Conservation (phyloP, 106 monocot species). For the Acorus calamus region DNA sequence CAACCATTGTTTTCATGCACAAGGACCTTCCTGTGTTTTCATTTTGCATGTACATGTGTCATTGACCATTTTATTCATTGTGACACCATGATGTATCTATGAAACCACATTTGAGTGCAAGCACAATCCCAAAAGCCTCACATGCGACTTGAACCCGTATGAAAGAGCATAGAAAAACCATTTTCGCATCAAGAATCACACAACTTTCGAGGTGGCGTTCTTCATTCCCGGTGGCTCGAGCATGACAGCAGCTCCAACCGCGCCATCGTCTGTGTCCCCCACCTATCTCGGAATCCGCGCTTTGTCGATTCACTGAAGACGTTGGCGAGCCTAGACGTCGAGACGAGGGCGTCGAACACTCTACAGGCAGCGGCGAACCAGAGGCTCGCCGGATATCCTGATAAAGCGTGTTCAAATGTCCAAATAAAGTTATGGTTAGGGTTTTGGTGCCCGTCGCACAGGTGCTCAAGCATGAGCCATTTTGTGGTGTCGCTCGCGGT, state of each 20-base stretch:
- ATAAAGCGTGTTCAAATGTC: conserved; percentile 47
- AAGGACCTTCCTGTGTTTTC: no score
- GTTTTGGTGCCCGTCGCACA: conserved; percentile 73
- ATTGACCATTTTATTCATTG: no score
- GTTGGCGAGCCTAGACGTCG: conserved; percentile 13
- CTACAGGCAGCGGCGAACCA: conserved; percentile 34
- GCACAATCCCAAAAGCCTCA: no score
- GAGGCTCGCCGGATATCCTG: conserved; percentile 41
- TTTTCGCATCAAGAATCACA: no score
- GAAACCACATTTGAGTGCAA: no score
- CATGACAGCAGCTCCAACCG: conserved; percentile 57
- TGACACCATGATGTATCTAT: no score
- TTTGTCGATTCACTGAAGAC: conserved; percentile 35
- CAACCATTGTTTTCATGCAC: no score
- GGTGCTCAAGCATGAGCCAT: conserved; percentile 75
- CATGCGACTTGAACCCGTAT: no score
- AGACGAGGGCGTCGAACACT: conserved; percentile 42
- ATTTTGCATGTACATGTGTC: no score
- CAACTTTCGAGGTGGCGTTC: conserved; percentile 56
- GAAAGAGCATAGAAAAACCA: no score
- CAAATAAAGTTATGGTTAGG: conserved; percentile 48
- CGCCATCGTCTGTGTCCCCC: conserved; percentile 43
- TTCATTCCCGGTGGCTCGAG: conserved; percentile 63
- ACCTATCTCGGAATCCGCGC: conserved; percentile 8
- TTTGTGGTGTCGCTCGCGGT: conserved; percentile 69